Base-by-base conservation (phyloP, 1,284 basidiomycete genomes). In the Ustilago nuda region DNA sequence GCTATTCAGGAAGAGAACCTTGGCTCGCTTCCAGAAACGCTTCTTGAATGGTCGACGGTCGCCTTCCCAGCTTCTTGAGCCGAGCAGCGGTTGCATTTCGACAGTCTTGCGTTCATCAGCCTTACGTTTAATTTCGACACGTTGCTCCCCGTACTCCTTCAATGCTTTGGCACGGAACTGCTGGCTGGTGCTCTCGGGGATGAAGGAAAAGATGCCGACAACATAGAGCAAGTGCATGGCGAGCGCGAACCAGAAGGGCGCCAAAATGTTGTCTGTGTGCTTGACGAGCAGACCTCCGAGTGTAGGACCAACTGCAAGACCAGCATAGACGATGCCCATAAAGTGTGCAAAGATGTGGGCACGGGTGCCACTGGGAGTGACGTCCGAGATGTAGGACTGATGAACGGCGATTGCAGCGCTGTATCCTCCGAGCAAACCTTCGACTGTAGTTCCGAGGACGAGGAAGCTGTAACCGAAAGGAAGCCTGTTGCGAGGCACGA, bases 391-490 rank as follows among this genome's bases (percentile, higher is more conserved):
- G 84, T 95, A 98, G 1, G 94, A 93, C 36, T 92, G 91, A 46
- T 91, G 91, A 0, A 92, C 91, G 2, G 92, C 91, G 68, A 91
- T 90, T 11, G 94, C 87, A 0, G 93, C 92, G 6, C 92, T 90
- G 89, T 92, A 92, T n/a, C 95, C 93, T 27, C 95, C 95, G 4
- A 95, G 88, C 3, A 92, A 84, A 15, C 95, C 95, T 81, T 97
- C 94, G 33, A 94, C 87, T 35, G 91, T 86, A 0, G 94, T 92
- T 2, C 94, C 92, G 53, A 95, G 76, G 23, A 96, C 87, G n/a
- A 98, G 89, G 48, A 95, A 88, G 81, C 92, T 90, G 79, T 93
- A 91, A 30, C 89, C 87, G 27, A 91, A 88, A 15, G 67, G 78
- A 50, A 75, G 59, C 45, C 58, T 64, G 59, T 61, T 48, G 46